Base-by-base conservation (phyloP, 495 filamentous ascomycete species). In the Neurospora sp. region DNA sequence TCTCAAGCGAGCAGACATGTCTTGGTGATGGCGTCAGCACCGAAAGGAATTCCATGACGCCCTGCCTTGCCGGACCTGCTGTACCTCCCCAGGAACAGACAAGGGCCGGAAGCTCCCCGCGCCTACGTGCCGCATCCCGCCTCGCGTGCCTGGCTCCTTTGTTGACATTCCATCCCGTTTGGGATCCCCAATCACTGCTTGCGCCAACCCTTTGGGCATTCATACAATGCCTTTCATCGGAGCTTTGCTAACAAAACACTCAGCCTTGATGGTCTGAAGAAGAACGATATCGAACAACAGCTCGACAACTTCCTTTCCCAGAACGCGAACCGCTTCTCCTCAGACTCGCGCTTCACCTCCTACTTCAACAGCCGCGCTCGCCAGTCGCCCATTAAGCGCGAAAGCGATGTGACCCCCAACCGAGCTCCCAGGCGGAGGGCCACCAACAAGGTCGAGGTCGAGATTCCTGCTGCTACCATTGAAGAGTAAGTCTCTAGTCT, bases 301-400 rank as follows among this genome's bases (percentile, higher is more conserved):
- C 88, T 99, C 72, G 92, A 96, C 70, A 87, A 92, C 35, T 89
- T 92, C 82, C 88, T 99, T 44, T 85, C 88, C 73, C 84, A 85
- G 39, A 90, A 97, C 81, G 81, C 85, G 41, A 79, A 87, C 69
- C 85, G 84, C 41, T 91, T 91, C 79, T 83, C 83, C 39, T 83
- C 79, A 23, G 90, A 96, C 74, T 80, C 90, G 71, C 85, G 84
- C 66, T 89, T 97, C 79, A 81, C 85, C 20, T 86, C 90, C 39
- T 99, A 93, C 87, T 99, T 93, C 84, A 87, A 86, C 75, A 92
- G 90, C 74, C 84, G 84, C 80, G 82, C 81, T 78, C 82, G 76
- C 79, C 84, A 80, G 79, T 96, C 94, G 70, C 96, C 96, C 14
- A 84, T 91, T 18, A 98, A 98, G 88, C 87, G 86, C 77, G 90